Evolutionary conservation across 1,284 basidiomycete genomes (phyloP), one percentile per base, ranked within the genome.

Genomic region (Trichosporon ovoides): DNA sequence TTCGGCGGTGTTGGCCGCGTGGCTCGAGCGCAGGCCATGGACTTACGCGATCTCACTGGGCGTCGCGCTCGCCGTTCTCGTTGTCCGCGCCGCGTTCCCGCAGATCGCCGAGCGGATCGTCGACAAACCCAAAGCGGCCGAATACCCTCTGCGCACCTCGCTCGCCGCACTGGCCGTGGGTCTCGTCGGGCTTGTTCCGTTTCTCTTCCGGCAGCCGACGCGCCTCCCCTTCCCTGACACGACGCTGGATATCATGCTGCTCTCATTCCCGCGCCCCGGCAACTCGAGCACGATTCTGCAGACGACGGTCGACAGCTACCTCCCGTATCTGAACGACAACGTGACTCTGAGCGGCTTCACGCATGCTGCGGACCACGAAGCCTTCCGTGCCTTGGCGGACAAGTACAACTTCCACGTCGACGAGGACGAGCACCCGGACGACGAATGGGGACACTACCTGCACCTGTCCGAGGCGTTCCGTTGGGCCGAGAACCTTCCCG

Each of bases 381-480:
- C 59, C 1, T 28, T 61, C 24, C 11, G 24, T 1, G 31, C 7
- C 2, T 14, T 61, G 3, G 10, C 16, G 34, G 3, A 31, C 4
- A 9, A 24, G 9, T 52, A 61, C 38, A 46, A 48, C n/a, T 53
- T 61, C 37, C 36, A 56, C 37, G 10, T 50, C 38, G 60, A 61
- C 35, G 19, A 10, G 22, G 57, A 58, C 37, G 10, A 49, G 20
- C 60, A 61, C 35, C 38, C 49, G 3, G 35, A 53, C 19, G 60
- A 61, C 28, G 16, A 28, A 3, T 43, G 58, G 28, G 57, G 57
- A 0, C 60, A 61, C 40, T 58, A 56, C 37, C 60, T 61, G 6
- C 60, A 61, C 28, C 54, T 61, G 3, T 46, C 60, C 1, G 60
- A 61, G 49, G 53, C 56, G 40, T 61, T 58, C 24, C 53, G 60